A percentile compares a stretch with the other conserved stretches of the same genome.
Evolutionary conservation across 176 grass and related monocot genomes (phyloP).

Genomic region (Canna indica): DNA sequence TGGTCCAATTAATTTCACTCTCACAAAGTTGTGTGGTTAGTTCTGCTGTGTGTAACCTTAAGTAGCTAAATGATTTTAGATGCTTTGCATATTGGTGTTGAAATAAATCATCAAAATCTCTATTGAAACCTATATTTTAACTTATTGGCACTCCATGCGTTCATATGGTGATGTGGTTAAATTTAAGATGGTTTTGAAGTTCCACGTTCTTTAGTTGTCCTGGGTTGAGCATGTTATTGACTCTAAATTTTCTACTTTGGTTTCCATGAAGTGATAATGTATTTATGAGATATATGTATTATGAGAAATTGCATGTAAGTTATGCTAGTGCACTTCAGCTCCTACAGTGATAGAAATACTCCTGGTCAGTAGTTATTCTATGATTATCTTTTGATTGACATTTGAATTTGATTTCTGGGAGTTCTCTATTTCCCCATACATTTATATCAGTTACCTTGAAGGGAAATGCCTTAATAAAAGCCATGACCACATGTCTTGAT

Average conservation of each 20-base stretch:
- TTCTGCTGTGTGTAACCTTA: conserved; percentile 19
- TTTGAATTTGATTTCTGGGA: neutral
- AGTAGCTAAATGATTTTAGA: neutral
- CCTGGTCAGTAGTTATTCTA: neutral
- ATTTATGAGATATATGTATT: too few species aligned
- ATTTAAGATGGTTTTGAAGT: neutral
- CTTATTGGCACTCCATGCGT: neutral
- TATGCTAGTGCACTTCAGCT: neutral
- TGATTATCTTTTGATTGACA: neutral
- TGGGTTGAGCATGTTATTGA: neutral
- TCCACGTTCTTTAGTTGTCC: too few species aligned
- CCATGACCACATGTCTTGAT: too few species aligned
- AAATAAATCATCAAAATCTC: neutral
- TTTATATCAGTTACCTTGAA: neutral
- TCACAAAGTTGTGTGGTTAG: conserved; percentile 83
- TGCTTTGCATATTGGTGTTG: neutral
- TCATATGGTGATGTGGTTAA: neutral
- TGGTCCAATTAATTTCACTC: conserved; percentile 72
- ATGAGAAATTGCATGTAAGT: too few species aligned
- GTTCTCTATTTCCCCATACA: neutral
- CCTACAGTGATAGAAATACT: neutral
- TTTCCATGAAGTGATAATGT: too few species aligned
- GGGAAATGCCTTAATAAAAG: neutral
- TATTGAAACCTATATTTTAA: neutral
- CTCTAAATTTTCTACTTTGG: neutral